A percentile compares a stretch with the other conserved stretches of the same genome.
Conservation (phyloP, 2,329 filamentous ascomycete genomes). For the Immersiporthe knoxdaviesiana region DNA sequence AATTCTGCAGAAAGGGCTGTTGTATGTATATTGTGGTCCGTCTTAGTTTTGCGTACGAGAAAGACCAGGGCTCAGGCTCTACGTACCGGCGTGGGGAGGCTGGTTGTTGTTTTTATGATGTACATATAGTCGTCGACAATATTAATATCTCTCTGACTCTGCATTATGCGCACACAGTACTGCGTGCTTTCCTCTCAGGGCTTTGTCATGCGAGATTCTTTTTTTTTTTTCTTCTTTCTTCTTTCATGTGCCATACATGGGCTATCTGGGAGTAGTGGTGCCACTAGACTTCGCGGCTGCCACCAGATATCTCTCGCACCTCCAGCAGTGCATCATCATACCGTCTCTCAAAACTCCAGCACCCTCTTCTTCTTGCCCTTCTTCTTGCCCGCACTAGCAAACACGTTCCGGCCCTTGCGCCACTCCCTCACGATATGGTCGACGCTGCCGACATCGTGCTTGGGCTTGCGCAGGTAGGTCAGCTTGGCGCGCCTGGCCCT, state of each 20-base stretch:
- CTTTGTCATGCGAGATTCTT: not conserved
- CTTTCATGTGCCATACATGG: not conserved
- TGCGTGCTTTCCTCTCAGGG: not conserved
- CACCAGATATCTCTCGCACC: not conserved
- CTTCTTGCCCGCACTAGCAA: slow-evolving; percentile 35
- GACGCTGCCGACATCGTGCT: slow-evolving; percentile 85
- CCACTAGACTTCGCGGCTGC: not conserved
- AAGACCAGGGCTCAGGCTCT: not conserved
- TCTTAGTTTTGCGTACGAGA: not conserved
- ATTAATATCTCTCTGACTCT: not conserved
- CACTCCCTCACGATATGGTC: slow-evolving; percentile 75
- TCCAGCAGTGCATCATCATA: not conserved
- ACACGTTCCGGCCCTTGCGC: slow-evolving; percentile 46
- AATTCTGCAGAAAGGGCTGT: slow-evolving; percentile 4
- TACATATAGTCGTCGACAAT: not conserved
- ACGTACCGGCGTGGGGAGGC: not conserved
- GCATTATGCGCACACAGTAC: not conserved
- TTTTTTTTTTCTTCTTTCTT: not conserved
- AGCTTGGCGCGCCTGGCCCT: slow-evolving; percentile 83
- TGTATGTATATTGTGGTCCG: not conserved
- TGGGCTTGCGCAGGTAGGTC: slow-evolving; percentile 87
- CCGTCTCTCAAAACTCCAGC: slow-evolving; percentile 10
- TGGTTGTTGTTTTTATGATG: not conserved
- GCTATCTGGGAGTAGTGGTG: not conserved
- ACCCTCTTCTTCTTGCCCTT: slow-evolving; percentile 31